These are phyloP conservation scores for Blastobotrys peoriensis DNA, from an alignment of 805 yeast genomes.

Conservation along the genomic window DNA sequence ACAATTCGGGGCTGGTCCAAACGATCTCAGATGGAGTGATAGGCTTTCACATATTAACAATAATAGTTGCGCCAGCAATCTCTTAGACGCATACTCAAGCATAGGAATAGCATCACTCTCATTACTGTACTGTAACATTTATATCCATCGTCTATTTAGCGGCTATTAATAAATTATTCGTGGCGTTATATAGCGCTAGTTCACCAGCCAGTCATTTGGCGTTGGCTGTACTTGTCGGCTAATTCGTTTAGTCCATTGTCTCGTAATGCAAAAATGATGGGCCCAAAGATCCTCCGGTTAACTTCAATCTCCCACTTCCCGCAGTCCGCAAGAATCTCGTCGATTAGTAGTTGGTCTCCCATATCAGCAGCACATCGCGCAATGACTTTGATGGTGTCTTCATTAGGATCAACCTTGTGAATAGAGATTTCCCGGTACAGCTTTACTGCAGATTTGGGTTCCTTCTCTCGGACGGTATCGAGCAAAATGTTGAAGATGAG, in stretches of 20 bases:
- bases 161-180: no score
- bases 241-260: neutral
- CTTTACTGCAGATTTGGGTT: neutral
- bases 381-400: slow-evolving; percentile 11
- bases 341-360: slow-evolving; percentile 1
- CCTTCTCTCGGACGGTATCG: slow-evolving; percentile 3
- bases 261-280: neutral
- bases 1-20: no score
- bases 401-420: slow-evolving; percentile 10
- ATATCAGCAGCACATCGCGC: slow-evolving; percentile 3
- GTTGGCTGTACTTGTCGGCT: neutral
- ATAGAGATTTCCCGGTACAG: slow-evolving; percentile 7
- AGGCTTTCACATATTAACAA: no score
- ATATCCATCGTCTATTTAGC: no score
- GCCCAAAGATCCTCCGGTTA: neutral
- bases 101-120: no score
- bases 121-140: no score
- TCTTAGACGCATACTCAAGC: no score
- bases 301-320: neutral
- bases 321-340: slow-evolving; percentile 5
- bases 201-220: no score
- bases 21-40: no score
- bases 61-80: no score
- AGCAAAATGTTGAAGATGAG: slow-evolving; percentile 22
- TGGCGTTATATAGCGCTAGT: no score